These are phyloP conservation scores for Ottelia alismoides DNA, from an alignment of 106 monocot species.

Conservation along the genomic window DNA sequence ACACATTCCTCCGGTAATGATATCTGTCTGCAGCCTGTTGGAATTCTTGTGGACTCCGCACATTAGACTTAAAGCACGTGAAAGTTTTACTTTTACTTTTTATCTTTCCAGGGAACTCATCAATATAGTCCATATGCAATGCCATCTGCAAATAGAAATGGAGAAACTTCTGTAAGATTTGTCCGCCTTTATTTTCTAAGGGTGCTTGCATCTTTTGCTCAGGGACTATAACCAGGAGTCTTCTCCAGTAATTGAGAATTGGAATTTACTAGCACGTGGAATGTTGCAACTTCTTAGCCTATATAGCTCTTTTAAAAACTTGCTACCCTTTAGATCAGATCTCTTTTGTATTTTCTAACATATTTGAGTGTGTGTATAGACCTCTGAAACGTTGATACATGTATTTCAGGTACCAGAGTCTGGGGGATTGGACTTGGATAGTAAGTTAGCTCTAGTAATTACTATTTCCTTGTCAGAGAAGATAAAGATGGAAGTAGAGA, in stretches of 20 bases:
- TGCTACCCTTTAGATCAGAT: no score
- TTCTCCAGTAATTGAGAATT: no score
- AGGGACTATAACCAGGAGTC: no score
- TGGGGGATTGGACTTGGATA: constrained; percentile 12
- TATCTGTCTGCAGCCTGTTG: constrained; percentile 1
- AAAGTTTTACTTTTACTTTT: neutral
- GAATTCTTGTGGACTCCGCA: neutral
- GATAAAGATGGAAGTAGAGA: constrained; percentile 20
- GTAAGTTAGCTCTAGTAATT: no score
- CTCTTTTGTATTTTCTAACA: no score
- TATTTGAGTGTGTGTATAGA: no score
- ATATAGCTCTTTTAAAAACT: neutral
- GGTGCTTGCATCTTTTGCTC: neutral
- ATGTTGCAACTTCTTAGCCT: neutral
- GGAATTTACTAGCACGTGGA: neutral
- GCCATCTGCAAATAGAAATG: constrained; percentile 13
- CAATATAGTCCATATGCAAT: constrained; percentile 23
- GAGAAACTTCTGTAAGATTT: constrained; percentile 20
- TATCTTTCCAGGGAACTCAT: constrained; percentile 23
- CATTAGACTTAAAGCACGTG: neutral
- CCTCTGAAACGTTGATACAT: no score
- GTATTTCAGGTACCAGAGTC: constrained; percentile 18
- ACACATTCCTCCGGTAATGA: constrained; percentile 19
- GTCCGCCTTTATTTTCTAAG: neutral
- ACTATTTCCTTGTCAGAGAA: no score